These are phyloP conservation scores for Apocynum venetum DNA, from an alignment of 257 asterid species.

Conservation along the genomic window DNA sequence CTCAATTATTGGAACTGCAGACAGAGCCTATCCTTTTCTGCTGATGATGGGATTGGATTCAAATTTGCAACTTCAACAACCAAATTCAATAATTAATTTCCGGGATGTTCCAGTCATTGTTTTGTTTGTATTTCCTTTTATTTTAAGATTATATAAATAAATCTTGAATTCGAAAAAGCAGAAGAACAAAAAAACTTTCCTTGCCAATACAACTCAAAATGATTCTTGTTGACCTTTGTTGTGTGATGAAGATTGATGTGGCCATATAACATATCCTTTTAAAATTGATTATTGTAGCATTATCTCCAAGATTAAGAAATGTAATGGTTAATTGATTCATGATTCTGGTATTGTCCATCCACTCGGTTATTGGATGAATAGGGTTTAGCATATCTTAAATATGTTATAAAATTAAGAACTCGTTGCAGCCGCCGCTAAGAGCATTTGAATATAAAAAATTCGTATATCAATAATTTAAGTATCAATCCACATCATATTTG, in stretches of 20 bases:
- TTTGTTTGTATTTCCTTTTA: background rate
- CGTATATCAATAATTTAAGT: too few relatives aligned
- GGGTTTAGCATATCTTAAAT: too few relatives aligned
- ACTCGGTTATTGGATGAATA: too few relatives aligned
- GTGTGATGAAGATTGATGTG: background rate
- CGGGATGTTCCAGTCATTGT: background rate
- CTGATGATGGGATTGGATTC: background rate
- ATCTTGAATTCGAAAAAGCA: too few relatives aligned
- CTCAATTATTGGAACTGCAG: background rate
- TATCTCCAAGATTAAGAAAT: background rate
- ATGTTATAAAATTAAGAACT: too few relatives aligned
- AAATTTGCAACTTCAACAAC: background rate
- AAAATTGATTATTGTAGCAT: background rate
- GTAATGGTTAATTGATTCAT: too few relatives aligned
- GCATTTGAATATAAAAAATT: too few relatives aligned
- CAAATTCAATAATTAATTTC: conserved; percentile 1
- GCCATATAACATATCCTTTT: background rate
- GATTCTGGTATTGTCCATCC: too few relatives aligned
- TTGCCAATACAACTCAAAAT: background rate
- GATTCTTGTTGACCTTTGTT: background rate
- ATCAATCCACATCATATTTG: too few relatives aligned
- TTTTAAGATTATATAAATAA: too few relatives aligned
- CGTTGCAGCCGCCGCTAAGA: too few relatives aligned
- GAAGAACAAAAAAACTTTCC: too few relatives aligned
- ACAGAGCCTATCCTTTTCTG: background rate